Base-by-base conservation (phyloP, 2,329 filamentous ascomycete species). In the Pestalotiopsis sp. region DNA sequence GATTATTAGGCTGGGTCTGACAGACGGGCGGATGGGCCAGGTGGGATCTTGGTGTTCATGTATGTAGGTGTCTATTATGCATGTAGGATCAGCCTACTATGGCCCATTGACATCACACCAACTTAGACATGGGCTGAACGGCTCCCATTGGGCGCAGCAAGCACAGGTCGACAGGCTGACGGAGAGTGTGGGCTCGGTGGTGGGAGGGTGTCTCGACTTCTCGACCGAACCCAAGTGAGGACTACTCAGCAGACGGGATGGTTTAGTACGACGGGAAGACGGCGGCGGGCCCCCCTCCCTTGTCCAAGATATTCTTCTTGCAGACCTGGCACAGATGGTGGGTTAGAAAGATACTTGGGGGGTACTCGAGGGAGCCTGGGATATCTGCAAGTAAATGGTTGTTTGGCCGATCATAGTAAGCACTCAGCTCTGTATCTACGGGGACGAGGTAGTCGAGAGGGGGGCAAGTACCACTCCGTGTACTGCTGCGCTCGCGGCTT, bases 51-150 rank as follows among this genome's bases (percentile, higher is more conserved):
- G 59, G 31, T 62, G 59, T 40, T 62, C 59, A 62, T 62, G 59
- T 62, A 62, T 41, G 45, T 52, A 52, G 20, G 6, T 52, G 23
- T 52, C 45, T 52, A 20, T 17, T n/a, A 52, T 52, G 59, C 23
- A 20, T 25, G 59, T 36, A 64, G 61, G 61, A 64, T 64, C 61
- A 64, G 38, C 61, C 38, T 64, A 64, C 61, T 45, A 31, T 31
- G 17, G 4, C 61, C 61, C 61, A 31, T 64, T 64, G 61, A 64
- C 61, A 64, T 64, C 61, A 64, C 61, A 64, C 61, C 61, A 64
- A 64, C 40, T 64, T 40, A 52, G 61, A 25, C 20, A 40, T 25
- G 13, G 36, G 61, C 38, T 52, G 38, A 64, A 20, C 17, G 38
- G 45, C 20, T 52, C n/a, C 40, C 36, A 52, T 49, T 64, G 38